Base-by-base conservation (phyloP, 2,329 filamentous ascomycete genomes). In the Tolypocladium ophioglossoides region DNA sequence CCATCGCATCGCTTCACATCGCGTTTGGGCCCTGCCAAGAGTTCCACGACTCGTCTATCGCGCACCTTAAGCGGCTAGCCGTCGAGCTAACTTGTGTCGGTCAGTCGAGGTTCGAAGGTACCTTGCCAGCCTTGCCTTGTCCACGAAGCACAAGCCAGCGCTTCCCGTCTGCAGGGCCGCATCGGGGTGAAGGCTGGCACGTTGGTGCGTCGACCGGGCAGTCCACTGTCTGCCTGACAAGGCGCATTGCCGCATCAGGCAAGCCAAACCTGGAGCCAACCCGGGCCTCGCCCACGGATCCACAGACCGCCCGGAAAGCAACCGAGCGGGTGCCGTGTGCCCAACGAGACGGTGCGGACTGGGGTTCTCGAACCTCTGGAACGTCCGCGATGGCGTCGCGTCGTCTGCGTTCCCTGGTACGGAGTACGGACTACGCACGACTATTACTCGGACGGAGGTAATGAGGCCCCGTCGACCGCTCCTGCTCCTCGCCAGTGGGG, bases 171-270 rank as follows among this genome's bases (percentile, higher is more conserved):
- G n/a, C 41, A 46, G 22, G 41, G 7, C 14, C 41, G 16, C 24
- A 30, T 30, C 16, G 41, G 27, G 44, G 24, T 2, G 32, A 11
- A 30, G 5, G 44, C 44, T 16, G 22, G 22, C 40, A 44, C 40
- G 39, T 10, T 22, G 39, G 20, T 22, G 41, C 41, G 24, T n/a
- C 44, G 20, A 20, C 27, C 10, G 11, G 37, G 14, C 38, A 52
- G 46, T 54, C 52, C n/a, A n/a, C n/a, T n/a, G n/a, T n/a, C n/a
- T 54, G 56, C 54, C 54, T 58, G 27, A 40, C 54, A 18, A 58
- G 56, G 56, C 56, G 30, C 20, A 53, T 41, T 44, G 9, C 50
- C 52, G 34, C 46, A 44, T 55, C 40, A 8, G 52, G 50, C 51
- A 55, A 47, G 27, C 16, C 44, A n/a, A 3, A 20, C 27, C 9